A percentile compares a stretch with the other conserved stretches of the same genome.
Evolutionary conservation across 768 basidiomycete genomes (phyloP).

Genomic region (Tulasnella calospora): DNA sequence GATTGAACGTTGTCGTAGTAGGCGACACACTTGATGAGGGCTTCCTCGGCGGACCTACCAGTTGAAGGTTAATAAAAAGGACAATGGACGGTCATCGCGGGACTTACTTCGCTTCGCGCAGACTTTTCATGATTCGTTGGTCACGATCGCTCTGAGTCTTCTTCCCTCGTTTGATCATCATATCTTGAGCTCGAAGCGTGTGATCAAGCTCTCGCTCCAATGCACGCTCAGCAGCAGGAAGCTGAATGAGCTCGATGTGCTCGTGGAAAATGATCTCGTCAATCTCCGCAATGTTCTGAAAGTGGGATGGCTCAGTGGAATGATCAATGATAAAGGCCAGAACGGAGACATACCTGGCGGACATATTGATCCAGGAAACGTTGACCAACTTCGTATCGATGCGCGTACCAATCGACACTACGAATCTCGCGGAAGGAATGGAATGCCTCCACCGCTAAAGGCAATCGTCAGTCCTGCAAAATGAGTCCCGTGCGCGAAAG

Average conservation of each 20-base stretch:
- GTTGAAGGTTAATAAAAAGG: conserved; percentile 18
- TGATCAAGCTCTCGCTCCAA: conserved; percentile 95
- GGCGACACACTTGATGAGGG: conserved; percentile 89
- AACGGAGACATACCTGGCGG: conserved; percentile 55
- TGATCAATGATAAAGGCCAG: neutral
- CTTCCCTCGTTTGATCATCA: conserved; percentile 66
- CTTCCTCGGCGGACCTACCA: conserved; percentile 78
- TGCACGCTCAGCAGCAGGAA: conserved; percentile 89
- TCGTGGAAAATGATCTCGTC: conserved; percentile 84
- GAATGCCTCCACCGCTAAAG: conserved; percentile 79
- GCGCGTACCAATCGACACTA: conserved; percentile 85
- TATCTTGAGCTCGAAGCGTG: conserved; percentile 83
- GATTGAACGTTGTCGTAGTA: conserved; percentile 77
- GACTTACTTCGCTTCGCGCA: conserved; percentile 82
- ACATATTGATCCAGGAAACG: conserved; percentile 75
- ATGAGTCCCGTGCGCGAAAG: neutral
- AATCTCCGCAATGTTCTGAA: conserved; percentile 89
- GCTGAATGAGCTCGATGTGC: conserved; percentile 55
- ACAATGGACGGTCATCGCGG: neutral
- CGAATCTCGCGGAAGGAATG: conserved; percentile 95
- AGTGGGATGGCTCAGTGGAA: conserved; percentile 30
- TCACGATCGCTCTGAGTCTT: conserved; percentile 75
- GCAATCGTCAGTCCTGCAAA: neutral
- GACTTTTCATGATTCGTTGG: conserved; percentile 75
- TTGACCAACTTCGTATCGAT: conserved; percentile 79